phyloP scores from a whole-genome alignment of 2,329 filamentous ascomycete genomes.

The Pyrenophora seminiperda region DNA sequence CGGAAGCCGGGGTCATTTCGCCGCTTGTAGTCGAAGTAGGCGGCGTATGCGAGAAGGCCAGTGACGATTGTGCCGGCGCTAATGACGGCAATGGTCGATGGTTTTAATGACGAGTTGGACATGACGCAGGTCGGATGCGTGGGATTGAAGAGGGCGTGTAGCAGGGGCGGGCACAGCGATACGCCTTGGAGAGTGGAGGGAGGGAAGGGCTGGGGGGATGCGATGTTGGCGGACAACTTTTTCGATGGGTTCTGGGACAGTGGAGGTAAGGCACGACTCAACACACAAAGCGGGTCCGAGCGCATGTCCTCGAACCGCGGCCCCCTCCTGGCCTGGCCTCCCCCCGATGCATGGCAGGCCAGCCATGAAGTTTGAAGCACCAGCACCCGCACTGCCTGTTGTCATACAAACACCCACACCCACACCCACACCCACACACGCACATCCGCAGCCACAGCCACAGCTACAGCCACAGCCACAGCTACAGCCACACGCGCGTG shows the following conservation, averaged over 20 bases:
- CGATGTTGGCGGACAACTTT: conserved; percentile 18
- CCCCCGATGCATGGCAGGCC: too few relatives aligned
- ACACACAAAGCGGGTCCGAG: conserved; percentile 29
- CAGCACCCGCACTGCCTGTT: conserved; percentile 13
- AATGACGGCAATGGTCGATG: conserved; percentile 61
- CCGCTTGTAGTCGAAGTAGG: conserved; percentile 70
- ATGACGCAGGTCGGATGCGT: conserved; percentile 9
- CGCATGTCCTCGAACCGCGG: conserved; percentile 22
- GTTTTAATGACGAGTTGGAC: conserved; percentile 32
- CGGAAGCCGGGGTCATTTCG: conserved; percentile 68
- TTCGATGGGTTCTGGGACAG: conserved; percentile 9
- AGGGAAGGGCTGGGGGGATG: conserved; percentile 17
- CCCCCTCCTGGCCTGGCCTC: conserved; percentile 8
- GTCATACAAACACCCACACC: not conserved
- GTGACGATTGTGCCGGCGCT: conserved; percentile 64
- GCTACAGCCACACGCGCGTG: too few relatives aligned
- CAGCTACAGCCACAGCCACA: too few relatives aligned
- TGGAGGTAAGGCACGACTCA: conserved; percentile 31
- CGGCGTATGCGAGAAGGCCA: conserved; percentile 66
- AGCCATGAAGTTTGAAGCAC: too few relatives aligned
- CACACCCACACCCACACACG: not conserved
- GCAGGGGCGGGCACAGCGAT: conserved; percentile 2
- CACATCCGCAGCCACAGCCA: not conserved
- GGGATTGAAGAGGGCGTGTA: conserved; percentile 4
- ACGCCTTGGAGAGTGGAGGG: conserved; percentile 13